Evolutionary conservation across 108 stramenopile species (phyloP).

Genomic region (Fragilaria crotonensis): DNA sequence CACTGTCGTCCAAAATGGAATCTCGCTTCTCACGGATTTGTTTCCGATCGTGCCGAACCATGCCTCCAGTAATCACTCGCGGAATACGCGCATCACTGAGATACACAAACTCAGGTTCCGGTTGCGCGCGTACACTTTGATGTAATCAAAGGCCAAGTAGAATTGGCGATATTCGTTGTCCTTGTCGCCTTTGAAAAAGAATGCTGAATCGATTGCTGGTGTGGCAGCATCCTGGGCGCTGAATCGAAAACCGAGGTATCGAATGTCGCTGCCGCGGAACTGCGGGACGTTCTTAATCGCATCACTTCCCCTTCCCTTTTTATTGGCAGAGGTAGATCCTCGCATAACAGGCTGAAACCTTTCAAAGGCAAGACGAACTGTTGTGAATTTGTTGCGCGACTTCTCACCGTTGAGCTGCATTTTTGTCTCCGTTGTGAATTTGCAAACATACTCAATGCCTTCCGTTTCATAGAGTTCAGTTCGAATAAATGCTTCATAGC

Average conservation of each 20-base stretch:
- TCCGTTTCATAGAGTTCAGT: conserved; percentile 53
- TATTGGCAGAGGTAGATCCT: conserved; percentile 9
- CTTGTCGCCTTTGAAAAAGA: background rate
- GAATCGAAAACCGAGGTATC: conserved; percentile 71
- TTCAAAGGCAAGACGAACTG: conserved; percentile 44
- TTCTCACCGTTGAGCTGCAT: conserved; percentile 25
- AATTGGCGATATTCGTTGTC: conserved; percentile 35
- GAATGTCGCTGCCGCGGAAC: conserved; percentile 58
- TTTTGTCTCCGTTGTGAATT: conserved; percentile 63
- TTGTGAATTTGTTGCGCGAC: conserved; percentile 51
- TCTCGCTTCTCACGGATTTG: conserved; percentile 12
- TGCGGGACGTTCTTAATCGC: conserved; percentile 24
- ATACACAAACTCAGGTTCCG: conserved; percentile 80
- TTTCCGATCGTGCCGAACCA: conserved; percentile 60
- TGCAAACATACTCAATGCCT: conserved; percentile 77
- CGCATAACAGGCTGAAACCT: conserved; percentile 36
- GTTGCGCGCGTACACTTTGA: conserved; percentile 69
- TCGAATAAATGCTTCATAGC: conserved; percentile 67
- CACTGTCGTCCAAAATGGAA: conserved; percentile 12
- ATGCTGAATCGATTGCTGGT: background rate
- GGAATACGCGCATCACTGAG: conserved; percentile 80
- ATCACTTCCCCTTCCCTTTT: conserved; percentile 10
- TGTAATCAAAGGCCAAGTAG: conserved; percentile 70
- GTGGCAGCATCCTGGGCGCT: conserved; percentile 37
- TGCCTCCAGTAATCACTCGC: conserved; percentile 43